A percentile compares a stretch with the other conserved stretches of the same genome.
Conservation (phyloP, 2,329 filamentous ascomycete genomes). For the Beauveria sp. region DNA sequence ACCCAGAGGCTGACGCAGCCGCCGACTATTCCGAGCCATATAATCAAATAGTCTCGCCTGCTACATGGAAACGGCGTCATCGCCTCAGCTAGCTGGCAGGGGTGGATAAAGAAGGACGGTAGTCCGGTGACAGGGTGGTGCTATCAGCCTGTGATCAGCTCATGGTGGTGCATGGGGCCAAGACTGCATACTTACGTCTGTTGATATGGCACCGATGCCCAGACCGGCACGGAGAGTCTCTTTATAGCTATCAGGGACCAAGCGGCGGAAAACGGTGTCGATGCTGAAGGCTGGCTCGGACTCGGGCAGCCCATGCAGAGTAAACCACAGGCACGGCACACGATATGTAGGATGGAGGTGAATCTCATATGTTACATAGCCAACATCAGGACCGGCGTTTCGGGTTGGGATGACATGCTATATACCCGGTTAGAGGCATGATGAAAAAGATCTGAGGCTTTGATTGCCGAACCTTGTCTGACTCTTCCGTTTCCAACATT, state of each 20-base stretch:
- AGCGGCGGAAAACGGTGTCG: constrained; percentile 61
- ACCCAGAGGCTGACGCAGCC: constrained; percentile 71
- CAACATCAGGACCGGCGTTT: constrained; percentile 25
- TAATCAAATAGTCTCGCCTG: constrained; percentile 65
- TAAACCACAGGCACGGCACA: constrained; percentile 71
- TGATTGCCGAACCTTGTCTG: constrained; percentile 38
- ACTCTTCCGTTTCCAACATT: constrained; percentile 44
- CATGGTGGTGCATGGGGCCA: background rate
- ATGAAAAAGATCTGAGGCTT: background rate
- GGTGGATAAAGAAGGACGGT: constrained; percentile 86
- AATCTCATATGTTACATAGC: constrained; percentile 62
- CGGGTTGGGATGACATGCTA: constrained; percentile 34
- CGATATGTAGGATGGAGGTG: constrained; percentile 68
- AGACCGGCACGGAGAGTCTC: constrained; percentile 45
- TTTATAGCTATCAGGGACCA: constrained; percentile 62
- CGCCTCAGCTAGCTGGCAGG: constrained; percentile 78
- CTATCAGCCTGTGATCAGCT: constrained; percentile 32
- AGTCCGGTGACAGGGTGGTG: constrained; percentile 75
- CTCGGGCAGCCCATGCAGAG: constrained; percentile 48
- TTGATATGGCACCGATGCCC: constrained; percentile 67
- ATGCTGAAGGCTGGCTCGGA: constrained; percentile 52
- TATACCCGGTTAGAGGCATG: constrained; percentile 16
- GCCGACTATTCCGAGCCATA: constrained; percentile 87
- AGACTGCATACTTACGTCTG: constrained; percentile 54
- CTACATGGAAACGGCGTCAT: constrained; percentile 59